Conservation (phyloP, 2,329 filamentous ascomycete species). For the Ophiocordyceps camponoti-saundersi region DNA sequence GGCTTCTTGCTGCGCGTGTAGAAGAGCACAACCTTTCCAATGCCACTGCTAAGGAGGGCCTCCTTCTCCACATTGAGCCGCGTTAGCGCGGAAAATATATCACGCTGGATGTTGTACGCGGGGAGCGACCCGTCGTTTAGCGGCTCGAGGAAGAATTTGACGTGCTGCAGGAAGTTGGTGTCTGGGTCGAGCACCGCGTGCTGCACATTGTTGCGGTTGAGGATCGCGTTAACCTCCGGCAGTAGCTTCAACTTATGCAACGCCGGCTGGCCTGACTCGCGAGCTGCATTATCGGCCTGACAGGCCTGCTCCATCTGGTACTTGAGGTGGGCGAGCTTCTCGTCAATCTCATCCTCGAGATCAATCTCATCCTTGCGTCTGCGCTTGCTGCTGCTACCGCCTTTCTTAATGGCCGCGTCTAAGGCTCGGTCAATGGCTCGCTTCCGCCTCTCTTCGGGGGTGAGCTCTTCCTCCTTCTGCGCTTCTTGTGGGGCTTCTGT, state of each 20-base stretch:
- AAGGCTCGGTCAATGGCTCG: constrained; percentile 75
- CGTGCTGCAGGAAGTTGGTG: constrained; percentile 83
- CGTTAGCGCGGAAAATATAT: constrained; percentile 68
- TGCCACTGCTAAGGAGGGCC: constrained; percentile 71
- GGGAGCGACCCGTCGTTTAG: constrained; percentile 86
- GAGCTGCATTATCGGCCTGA: constrained; percentile 68
- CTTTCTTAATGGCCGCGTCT: constrained; percentile 74
- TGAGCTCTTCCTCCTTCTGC: constrained; percentile 61
- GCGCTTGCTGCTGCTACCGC: constrained; percentile 44
- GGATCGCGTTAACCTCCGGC: constrained; percentile 70
- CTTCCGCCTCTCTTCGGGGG: constrained; percentile 69
- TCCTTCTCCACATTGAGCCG: constrained; percentile 85
- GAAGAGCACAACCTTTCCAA: constrained; percentile 91
- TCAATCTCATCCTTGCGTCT: constrained; percentile 84
- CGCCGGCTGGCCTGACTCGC: constrained; percentile 63
- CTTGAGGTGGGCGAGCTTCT: constrained; percentile 76
- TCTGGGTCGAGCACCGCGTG: constrained; percentile 82
- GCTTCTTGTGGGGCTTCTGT: constrained; percentile 33
- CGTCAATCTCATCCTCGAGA: constrained; percentile 76
- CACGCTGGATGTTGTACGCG: constrained; percentile 93
- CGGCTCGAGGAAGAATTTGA: constrained; percentile 94
- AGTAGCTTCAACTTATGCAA: constrained; percentile 88
- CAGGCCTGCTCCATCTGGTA: constrained; percentile 83
- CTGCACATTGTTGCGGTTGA: constrained; percentile 79
- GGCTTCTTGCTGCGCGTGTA: constrained; percentile 92